phyloP scores from a whole-genome alignment of 441 rosid genomes.

The Populus trichocarpa region DNA sequence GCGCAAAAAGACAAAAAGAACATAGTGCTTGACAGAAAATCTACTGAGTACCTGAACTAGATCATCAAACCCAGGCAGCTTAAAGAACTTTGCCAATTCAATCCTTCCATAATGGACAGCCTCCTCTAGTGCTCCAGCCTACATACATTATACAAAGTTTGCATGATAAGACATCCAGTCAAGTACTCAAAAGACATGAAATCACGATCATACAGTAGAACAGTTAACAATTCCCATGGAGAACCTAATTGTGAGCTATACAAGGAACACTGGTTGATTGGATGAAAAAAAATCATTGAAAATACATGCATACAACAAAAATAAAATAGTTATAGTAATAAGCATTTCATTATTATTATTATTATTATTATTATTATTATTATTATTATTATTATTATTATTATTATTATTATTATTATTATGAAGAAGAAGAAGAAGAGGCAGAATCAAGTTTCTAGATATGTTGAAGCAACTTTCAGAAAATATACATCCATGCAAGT shows the following conservation, averaged over 20 bases:
- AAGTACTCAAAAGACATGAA: not conserved
- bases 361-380: no score
- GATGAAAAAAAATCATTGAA: not conserved
- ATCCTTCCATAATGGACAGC: slow-evolving; percentile 72
- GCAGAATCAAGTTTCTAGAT: not conserved
- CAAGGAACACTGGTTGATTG: not conserved
- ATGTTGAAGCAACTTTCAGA: not conserved
- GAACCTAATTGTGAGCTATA: not conserved
- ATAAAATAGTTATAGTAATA: not conserved
- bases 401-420: no score
- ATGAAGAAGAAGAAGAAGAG: not conserved
- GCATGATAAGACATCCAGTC: not conserved
- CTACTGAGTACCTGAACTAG: slow-evolving; percentile 54
- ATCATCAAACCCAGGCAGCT: slow-evolving; percentile 39
- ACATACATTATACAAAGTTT: slow-evolving; percentile 8
- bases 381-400: not conserved
- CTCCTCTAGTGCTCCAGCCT: slow-evolving; percentile 79
- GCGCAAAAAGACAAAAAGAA: not conserved
- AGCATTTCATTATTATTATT: not conserved
- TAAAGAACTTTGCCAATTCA: slow-evolving; percentile 62
- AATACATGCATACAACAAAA: not conserved
- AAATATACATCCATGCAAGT: not conserved
- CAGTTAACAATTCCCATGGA: not conserved
- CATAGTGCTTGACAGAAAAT: not conserved
- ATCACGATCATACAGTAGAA: not conserved